These are phyloP conservation scores for Austropuccinia psidii DNA, from an alignment of 1,284 basidiomycete genomes.

Conservation along the genomic window DNA sequence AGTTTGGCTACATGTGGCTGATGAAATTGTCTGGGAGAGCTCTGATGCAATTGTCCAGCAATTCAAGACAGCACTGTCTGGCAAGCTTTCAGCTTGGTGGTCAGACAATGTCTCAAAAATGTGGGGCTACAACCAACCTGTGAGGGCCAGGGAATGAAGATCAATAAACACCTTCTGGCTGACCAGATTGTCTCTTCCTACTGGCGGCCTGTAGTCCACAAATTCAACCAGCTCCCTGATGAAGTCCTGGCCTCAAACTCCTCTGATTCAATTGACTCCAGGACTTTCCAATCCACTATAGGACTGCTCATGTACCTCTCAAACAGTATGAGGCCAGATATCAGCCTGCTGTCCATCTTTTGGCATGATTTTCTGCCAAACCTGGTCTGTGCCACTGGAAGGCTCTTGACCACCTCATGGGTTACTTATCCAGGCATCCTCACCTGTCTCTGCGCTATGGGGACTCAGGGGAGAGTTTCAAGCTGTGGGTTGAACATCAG, in stretches of 20 bases:
- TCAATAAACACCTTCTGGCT: background rate
- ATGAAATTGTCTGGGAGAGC: no score
- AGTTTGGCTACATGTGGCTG: no score
- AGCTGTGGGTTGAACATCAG: conserved; percentile 11
- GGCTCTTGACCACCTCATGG: background rate
- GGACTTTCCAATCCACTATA: background rate
- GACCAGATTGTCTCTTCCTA: background rate
- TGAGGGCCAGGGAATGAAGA: background rate
- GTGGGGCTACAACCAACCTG: background rate
- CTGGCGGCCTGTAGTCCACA: background rate
- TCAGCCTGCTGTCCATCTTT: background rate
- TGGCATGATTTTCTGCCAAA: background rate
- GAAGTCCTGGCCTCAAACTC: background rate
- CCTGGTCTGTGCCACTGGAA: background rate
- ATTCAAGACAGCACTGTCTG: no score
- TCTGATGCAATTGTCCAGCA: no score
- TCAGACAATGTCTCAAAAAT: background rate
- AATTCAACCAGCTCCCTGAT: background rate
- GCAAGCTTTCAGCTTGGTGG: conserved; percentile 1
- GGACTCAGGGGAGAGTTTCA: background rate
- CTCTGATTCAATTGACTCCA: background rate
- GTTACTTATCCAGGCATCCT: background rate
- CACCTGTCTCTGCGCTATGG: background rate
- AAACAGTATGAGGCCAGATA: background rate
- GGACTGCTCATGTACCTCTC: background rate